phyloP scores from a whole-genome alignment of 164 flowering plant genomes.

The Vitis rotundifolia region DNA sequence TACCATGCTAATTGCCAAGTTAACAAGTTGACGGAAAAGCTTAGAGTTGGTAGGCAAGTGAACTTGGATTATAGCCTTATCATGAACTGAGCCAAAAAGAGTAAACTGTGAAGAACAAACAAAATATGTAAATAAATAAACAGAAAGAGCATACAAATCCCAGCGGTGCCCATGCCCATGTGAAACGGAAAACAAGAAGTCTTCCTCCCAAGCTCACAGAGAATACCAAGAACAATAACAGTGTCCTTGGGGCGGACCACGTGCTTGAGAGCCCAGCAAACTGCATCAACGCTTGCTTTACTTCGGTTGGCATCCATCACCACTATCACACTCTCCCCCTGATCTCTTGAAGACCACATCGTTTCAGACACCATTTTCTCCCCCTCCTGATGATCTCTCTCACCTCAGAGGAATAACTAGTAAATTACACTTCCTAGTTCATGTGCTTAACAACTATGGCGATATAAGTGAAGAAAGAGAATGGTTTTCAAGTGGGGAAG shows the following conservation, averaged over 20 bases:
- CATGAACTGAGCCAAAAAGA: background rate
- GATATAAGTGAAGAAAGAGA: background rate
- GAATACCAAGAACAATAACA: constrained; percentile 40
- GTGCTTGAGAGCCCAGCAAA: constrained; percentile 44
- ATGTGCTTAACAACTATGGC: no score
- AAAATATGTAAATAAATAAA: no score
- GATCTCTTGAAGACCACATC: background rate
- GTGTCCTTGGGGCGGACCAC: constrained; percentile 47
- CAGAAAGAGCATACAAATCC: constrained; percentile 26
- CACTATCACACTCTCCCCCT: constrained; percentile 41
- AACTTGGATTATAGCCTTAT: no score
- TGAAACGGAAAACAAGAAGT: constrained; percentile 38
- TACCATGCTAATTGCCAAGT: no score
- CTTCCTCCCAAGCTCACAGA: constrained; percentile 35
- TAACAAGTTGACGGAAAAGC: no score
- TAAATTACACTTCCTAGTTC: no score
- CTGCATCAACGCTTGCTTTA: constrained; percentile 26
- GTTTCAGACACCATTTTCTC: background rate
- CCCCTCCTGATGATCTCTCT: no score
- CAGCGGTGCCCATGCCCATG: constrained; percentile 31
- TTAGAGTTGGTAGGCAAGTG: no score
- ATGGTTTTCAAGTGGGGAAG: background rate
- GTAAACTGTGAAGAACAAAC: no score
- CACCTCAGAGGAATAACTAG: no score
- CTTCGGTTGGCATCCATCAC: constrained; percentile 42